Percentiles rank a stretch among this genome's conserved stretches.
Conservation (phyloP, 306 rosid genomes). For the Cucurbita moschata region DNA sequence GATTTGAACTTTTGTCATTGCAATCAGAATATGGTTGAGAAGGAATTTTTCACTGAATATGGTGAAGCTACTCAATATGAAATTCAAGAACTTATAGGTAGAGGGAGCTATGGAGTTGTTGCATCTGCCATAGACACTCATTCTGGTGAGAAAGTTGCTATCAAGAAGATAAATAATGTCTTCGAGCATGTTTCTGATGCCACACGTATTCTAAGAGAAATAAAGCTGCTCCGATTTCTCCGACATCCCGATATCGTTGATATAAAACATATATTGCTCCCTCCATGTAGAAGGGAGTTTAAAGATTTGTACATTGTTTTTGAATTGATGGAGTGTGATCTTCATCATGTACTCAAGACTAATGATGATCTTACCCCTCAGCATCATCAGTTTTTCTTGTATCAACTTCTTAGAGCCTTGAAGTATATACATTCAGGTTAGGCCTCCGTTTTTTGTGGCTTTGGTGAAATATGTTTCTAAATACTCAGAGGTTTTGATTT, state of each 20-base stretch:
- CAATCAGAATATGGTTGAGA: slow-evolving; percentile 43
- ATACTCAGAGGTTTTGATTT: background rate
- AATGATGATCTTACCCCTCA: slow-evolving; percentile 50
- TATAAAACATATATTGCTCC: slow-evolving; percentile 56
- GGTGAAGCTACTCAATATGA: slow-evolving; percentile 62
- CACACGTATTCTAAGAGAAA: slow-evolving; percentile 45
- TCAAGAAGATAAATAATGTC: slow-evolving; percentile 50
- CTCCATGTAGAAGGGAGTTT: slow-evolving; percentile 51
- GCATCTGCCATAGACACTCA: slow-evolving; percentile 56
- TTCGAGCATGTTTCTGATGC: slow-evolving; percentile 59
- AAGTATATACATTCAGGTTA: slow-evolving; percentile 59
- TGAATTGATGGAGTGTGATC: slow-evolving; percentile 65
- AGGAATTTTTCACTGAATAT: slow-evolving; percentile 59
- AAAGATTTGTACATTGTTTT: slow-evolving; percentile 53
- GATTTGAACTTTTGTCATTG: slow-evolving; percentile 9
- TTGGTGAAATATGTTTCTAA: background rate
- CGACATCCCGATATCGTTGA: slow-evolving; percentile 58
- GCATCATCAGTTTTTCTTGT: slow-evolving; percentile 47
- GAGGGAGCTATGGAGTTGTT: slow-evolving; percentile 65
- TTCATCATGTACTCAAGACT: slow-evolving; percentile 45
- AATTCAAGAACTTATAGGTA: slow-evolving; percentile 51
- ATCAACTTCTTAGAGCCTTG: slow-evolving; percentile 61
- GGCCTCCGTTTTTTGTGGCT: slow-evolving; percentile 2
- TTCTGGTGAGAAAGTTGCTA: slow-evolving; percentile 54
- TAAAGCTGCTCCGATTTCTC: slow-evolving; percentile 53